Percentiles rank a stretch among this genome's conserved stretches.
phyloP scores from a whole-genome alignment of 345 rosid species.

The Ricinus communis region DNA sequence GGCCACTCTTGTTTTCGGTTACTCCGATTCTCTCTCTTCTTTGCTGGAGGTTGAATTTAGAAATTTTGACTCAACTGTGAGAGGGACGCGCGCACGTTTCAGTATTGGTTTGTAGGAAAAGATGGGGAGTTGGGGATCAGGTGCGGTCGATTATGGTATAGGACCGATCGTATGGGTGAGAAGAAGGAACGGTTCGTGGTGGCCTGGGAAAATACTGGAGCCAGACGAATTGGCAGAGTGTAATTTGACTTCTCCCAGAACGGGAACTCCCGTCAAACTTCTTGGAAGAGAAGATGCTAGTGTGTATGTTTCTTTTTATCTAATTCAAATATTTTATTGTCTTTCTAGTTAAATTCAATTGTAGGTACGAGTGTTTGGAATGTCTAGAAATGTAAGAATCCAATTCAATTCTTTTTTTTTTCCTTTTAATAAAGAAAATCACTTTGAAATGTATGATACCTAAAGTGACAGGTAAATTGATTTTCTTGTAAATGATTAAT shows the following conservation, averaged over 20 bases:
- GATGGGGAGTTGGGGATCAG: slow-evolving; percentile 60
- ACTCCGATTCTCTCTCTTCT: slow-evolving; percentile 40
- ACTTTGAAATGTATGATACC: no score
- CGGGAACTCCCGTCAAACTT: slow-evolving; percentile 98
- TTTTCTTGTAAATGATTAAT: no score
- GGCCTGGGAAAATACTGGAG: slow-evolving; percentile 93
- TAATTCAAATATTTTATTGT: no score
- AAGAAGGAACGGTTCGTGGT: slow-evolving; percentile 98
- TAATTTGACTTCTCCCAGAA: slow-evolving; percentile 78
- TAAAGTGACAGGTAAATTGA: no score
- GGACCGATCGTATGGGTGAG: slow-evolving; percentile 98
- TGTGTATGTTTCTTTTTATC: slow-evolving; percentile 57
- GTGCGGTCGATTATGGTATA: slow-evolving; percentile 27
- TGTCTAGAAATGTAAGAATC: no score
- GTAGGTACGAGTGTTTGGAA: no score
- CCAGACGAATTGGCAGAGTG: slow-evolving; percentile 76
- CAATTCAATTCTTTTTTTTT: no score
- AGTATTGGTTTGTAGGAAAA: neutral
- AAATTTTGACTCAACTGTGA: neutral
- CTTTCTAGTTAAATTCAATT: no score
- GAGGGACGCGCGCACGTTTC: neutral
- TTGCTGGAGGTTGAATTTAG: slow-evolving; percentile 42
- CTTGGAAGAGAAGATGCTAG: slow-evolving; percentile 99
- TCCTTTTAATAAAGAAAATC: no score
- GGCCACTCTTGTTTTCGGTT: slow-evolving; percentile 34